These are phyloP conservation scores for Populus simonii DNA, from an alignment of 345 rosid species.

Conservation along the genomic window DNA sequence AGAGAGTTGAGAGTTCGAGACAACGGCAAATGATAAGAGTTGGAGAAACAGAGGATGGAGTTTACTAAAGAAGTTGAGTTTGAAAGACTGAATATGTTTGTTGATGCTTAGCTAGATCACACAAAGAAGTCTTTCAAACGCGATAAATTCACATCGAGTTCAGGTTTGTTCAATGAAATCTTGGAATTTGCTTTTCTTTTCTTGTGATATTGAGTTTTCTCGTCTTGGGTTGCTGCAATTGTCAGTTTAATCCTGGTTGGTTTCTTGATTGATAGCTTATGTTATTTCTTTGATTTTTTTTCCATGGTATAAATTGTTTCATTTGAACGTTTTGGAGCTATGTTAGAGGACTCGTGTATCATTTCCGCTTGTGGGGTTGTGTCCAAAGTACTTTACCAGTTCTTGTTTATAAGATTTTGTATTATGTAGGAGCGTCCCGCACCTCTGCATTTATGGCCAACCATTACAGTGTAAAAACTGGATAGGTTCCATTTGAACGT, in stretches of 20 bases:
- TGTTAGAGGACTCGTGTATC: not conserved
- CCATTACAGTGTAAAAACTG: not conserved
- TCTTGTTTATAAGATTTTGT: not conserved
- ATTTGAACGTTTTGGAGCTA: not conserved
- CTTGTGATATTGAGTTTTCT: not conserved
- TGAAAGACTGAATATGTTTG: constrained; percentile 20
- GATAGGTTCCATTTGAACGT: not conserved
- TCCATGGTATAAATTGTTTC: not conserved
- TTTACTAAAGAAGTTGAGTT: constrained; percentile 30
- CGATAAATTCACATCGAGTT: not conserved
- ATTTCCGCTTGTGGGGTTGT: not conserved
- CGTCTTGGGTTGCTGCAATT: not conserved
- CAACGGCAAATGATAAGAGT: constrained; percentile 24
- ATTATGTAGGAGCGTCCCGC: not conserved
- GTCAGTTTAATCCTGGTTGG: too few species aligned
- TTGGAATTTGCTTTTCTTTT: not conserved
- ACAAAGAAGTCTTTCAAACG: not conserved
- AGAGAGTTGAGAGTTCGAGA: constrained; percentile 22
- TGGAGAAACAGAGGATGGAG: constrained; percentile 35
- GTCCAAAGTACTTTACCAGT: not conserved
- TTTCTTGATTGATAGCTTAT: not conserved
- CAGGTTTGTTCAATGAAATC: constrained; percentile 7
- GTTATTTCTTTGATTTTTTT: not conserved
- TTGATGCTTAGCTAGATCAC: constrained; percentile 18
- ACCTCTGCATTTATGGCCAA: not conserved